A percentile compares a stretch with the other conserved stretches of the same genome.
phyloP scores from a whole-genome alignment of 139 green algal species.

The Ostreobium quekettii region DNA sequence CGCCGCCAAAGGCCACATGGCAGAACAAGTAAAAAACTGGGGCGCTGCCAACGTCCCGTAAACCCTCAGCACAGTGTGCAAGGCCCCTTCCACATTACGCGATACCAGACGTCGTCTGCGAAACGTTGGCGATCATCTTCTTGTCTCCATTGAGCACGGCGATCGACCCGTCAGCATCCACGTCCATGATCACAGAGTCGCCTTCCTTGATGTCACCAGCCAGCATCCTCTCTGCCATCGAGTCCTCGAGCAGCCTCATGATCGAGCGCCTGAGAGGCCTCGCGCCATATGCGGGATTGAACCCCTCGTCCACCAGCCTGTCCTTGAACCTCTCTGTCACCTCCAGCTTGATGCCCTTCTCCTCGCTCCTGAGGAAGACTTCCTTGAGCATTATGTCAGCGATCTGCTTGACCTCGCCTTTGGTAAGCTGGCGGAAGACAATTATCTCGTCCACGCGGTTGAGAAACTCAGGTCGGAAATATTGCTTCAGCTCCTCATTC shows the following conservation, averaged over 20 bases:
- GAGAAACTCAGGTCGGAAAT: constrained; percentile 89
- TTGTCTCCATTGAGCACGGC: constrained; percentile 85
- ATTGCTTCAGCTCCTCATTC: constrained; percentile 98
- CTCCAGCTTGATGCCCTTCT: constrained; percentile 78
- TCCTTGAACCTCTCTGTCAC: constrained; percentile 56
- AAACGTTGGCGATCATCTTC: constrained; percentile 60
- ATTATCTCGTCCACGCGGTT: constrained; percentile 94
- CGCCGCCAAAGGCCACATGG: too few relatives aligned
- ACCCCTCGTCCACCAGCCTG: constrained; percentile 82
- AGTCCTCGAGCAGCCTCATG: constrained; percentile 90
- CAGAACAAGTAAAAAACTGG: too few relatives aligned
- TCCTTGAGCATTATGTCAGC: constrained; percentile 83
- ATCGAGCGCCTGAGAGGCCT: constrained; percentile 78
- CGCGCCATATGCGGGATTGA: constrained; percentile 80
- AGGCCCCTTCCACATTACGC: too few relatives aligned
- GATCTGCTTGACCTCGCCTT: constrained; percentile 80
- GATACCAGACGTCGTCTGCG: constrained; percentile 13
- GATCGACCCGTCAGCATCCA: constrained; percentile 81
- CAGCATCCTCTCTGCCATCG: constrained; percentile 89
- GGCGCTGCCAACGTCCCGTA: too few relatives aligned
- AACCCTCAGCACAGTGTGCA: too few relatives aligned
- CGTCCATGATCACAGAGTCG: constrained; percentile 87
- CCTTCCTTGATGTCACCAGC: constrained; percentile 87
- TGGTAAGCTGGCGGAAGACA: constrained; percentile 87
- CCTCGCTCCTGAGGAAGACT: constrained; percentile 61